phyloP scores from a whole-genome alignment of 2,329 filamentous ascomycete species.

The Cadophora malorum region DNA sequence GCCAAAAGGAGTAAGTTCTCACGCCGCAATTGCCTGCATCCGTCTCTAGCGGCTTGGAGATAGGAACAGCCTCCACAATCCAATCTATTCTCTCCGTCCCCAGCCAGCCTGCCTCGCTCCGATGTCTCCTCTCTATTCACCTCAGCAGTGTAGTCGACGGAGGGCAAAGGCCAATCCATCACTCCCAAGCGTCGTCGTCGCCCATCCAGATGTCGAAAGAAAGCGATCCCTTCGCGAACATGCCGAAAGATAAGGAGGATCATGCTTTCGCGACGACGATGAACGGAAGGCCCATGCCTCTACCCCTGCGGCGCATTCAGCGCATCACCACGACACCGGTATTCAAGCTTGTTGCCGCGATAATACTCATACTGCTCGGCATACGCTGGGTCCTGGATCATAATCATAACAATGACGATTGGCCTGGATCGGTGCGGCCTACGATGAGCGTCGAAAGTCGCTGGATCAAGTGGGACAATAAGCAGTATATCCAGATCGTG shows the following conservation, averaged over 20 bases:
- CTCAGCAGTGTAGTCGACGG: slow-evolving; percentile 11
- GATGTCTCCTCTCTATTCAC: background rate
- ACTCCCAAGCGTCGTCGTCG: background rate
- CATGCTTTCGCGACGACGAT: slow-evolving; percentile 15
- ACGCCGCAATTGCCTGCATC: background rate
- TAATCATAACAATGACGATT: slow-evolving; percentile 35
- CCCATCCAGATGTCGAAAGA: slow-evolving; percentile 17
- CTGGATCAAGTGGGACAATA: slow-evolving; percentile 39
- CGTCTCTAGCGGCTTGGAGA: slow-evolving; percentile 21
- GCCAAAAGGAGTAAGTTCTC: background rate
- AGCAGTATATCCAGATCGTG: slow-evolving; percentile 42
- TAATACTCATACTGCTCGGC: slow-evolving; percentile 30
- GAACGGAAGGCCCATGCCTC: slow-evolving; percentile 22
- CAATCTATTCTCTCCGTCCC: background rate
- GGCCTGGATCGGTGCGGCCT: slow-evolving; percentile 24
- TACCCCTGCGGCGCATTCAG: slow-evolving; percentile 35
- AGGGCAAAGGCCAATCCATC: background rate
- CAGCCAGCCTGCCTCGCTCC: slow-evolving; percentile 4
- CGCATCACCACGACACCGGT: slow-evolving; percentile 29
- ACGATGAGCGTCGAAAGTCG: slow-evolving; percentile 32
- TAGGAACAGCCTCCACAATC: slow-evolving; percentile 12
- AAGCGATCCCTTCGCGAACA: slow-evolving; percentile 2
- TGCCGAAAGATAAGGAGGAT: slow-evolving; percentile 9
- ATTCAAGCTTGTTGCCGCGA: slow-evolving; percentile 30
- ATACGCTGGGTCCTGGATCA: slow-evolving; percentile 36